Evolutionary conservation across 2,329 filamentous ascomycete species (phyloP), one percentile per base, ranked within the genome.

Genomic region (Colletotrichum scovillei): DNA sequence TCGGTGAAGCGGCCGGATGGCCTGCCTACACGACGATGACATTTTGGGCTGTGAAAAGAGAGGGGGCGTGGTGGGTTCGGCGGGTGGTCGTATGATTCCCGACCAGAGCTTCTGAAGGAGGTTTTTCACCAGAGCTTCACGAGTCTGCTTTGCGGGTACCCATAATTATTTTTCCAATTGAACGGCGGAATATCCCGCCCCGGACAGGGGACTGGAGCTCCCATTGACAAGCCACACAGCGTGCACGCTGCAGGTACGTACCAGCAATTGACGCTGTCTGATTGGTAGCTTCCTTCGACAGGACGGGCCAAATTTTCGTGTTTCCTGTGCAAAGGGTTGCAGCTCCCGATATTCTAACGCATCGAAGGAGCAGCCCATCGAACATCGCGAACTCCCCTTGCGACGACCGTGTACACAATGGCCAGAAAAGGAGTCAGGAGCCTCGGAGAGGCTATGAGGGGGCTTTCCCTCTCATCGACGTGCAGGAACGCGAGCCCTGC

Each of bases 11-110:
- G 90, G 89, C 83, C 89, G 84, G 71, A 84, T 85, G 80, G 88
- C 88, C 84, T 88, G 89, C 81, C 88, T 88, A 80, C 88, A 90
- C 81, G 85, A 85, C 81, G 90, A 73, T 52, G 71, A 88, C 90
- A 92, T 92, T 79, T 67, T 53, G 63, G 65, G 65, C 57, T 69
- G 67, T 60, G 72, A 52, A 58, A 14, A 24, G 35, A 42, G 59
- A 38, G 64, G 59, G 65, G 57, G 66, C 35, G 24, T 63, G 69
- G 69, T 60, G 56, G 28, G 53, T 56, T 67, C 26, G 58, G 56
- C 22, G 35, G 58, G 46, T 46, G 3, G 53, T 67, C 22, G 58
- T 69, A 32, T 56, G 35, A 57, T 26, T 63, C 52, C 32, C 58
- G 30, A 71, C 58, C 63, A 42, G 32, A 57, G 52, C 63, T 65